A percentile compares a stretch with the other conserved stretches of the same genome.
Conservation (phyloP, 129 eudicot species). For the Deinandra increscens region DNA sequence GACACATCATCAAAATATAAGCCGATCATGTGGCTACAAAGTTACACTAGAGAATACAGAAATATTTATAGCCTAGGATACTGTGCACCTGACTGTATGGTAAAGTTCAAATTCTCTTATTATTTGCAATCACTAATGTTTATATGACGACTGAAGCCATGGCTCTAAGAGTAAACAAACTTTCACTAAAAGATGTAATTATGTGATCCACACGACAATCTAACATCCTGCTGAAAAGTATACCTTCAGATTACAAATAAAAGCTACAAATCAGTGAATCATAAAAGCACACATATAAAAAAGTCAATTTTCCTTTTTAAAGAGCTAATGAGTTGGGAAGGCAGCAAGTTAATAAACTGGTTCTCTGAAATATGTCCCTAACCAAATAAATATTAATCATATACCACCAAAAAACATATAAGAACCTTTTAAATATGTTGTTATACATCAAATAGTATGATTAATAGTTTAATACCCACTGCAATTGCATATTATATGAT, state of each 20-base stretch:
- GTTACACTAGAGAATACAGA: background rate
- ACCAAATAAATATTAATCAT: background rate
- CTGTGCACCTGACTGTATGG: background rate
- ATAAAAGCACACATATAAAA: no score
- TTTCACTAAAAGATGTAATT: background rate
- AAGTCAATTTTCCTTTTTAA: no score
- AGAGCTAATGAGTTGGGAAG: background rate
- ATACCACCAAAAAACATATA: background rate
- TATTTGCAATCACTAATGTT: background rate
- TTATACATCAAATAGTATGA: background rate
- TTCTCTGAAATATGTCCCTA: background rate
- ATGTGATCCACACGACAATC: background rate
- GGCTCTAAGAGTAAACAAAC: slow-evolving; percentile 11
- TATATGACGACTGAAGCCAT: background rate
- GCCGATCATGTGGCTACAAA: background rate
- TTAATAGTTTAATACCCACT: background rate
- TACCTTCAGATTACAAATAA: background rate
- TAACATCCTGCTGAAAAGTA: background rate
- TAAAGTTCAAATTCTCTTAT: background rate
- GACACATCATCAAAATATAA: slow-evolving; percentile 13
- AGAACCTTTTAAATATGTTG: background rate
- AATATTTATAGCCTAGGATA: background rate
- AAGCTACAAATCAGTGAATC: background rate
- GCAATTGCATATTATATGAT: background rate
- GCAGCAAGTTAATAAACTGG: slow-evolving; percentile 10